Base-by-base conservation (phyloP, 169 alveolate genomes). In the Perkinsus olseni region DNA sequence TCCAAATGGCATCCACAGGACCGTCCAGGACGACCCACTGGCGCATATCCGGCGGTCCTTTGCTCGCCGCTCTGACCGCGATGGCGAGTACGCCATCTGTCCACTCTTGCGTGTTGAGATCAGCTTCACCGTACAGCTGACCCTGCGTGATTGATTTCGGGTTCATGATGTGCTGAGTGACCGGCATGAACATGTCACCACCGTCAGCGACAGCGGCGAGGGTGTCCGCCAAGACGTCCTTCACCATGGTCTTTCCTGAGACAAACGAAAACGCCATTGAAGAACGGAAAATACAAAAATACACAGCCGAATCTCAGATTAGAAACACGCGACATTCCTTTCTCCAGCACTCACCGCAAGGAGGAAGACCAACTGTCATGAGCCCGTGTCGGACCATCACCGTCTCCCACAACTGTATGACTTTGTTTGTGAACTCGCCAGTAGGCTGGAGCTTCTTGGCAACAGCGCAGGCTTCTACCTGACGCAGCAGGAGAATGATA, bases 1-100 rank as follows among this genome's bases (percentile, higher is more conserved):
- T 97, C 99, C 99, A 98, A 94, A 97, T 97, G 39, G 99, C 98
- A 95, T 98, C 99, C n/a, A 98, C 99, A 3, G 99, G 99, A 20
- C 99, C 99, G 95, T 98, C 99, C 92, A 98, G 97, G 38, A 97
- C 96, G 92, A 98, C 96, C 99, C 99, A 98, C 94, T 98, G 98
- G 90, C 97, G 94, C 92, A 95, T 97, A 45, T 96, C 95, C 91
- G 96, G 94, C 38, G 97, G 96, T 17, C 92, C 94, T 39, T 94
- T 95, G 95, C 97, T 95, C 92, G 95, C 98, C 93, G 95, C 95
- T 62, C 98, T 96, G 91, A 97, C 96, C 34, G 97, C 95, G 40
- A 95, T 94, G 38, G 98, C 97, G 28, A 98, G 93, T 74, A 97
- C 97, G 37, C 99, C 99, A 93, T 97, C 98, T 10, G 95, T 94